Evolutionary conservation across 257 asterid species (phyloP).

Genomic region (Solanum phureja): DNA sequence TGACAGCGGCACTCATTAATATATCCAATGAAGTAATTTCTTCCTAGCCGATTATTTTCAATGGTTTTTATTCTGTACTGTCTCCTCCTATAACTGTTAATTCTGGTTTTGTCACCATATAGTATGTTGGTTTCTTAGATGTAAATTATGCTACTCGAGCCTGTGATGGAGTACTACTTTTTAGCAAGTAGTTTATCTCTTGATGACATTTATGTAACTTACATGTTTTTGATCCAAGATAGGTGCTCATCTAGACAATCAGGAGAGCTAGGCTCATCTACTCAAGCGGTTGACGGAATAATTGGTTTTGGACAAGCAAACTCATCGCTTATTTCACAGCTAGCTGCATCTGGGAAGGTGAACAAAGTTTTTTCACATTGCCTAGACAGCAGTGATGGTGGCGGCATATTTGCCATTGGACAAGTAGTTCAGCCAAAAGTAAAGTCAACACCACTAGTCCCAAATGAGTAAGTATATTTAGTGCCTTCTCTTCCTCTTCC

Average conservation of each 20-base stretch:
- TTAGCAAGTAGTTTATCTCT: neutral
- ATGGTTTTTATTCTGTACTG: neutral
- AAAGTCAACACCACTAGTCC: conserved; percentile 63
- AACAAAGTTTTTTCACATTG: conserved; percentile 84
- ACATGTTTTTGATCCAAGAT: conserved; percentile 19
- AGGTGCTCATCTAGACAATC: conserved; percentile 90
- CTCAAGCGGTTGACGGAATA: conserved; percentile 93
- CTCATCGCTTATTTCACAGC: conserved; percentile 89
- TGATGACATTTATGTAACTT: conserved; percentile 10
- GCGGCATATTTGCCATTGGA: conserved; percentile 96
- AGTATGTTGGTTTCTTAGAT: neutral
- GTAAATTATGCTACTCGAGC: neutral
- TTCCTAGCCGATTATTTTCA: neutral
- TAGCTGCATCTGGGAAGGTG: conserved; percentile 66
- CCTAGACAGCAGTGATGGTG: conserved; percentile 77
- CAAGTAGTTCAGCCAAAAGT: conserved; percentile 81
- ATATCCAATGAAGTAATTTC: neutral
- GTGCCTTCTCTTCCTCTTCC: neutral
- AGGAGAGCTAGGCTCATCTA: conserved; percentile 79
- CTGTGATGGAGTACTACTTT: neutral
- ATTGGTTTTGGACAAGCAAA: conserved; percentile 96
- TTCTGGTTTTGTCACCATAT: neutral
- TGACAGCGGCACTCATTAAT: neutral
- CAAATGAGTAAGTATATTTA: conserved; percentile 49
- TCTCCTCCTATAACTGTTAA: neutral